Evolutionary conservation across 2,329 filamentous ascomycete species (phyloP).

Genomic region (Ophiostoma triangulosporum): DNA sequence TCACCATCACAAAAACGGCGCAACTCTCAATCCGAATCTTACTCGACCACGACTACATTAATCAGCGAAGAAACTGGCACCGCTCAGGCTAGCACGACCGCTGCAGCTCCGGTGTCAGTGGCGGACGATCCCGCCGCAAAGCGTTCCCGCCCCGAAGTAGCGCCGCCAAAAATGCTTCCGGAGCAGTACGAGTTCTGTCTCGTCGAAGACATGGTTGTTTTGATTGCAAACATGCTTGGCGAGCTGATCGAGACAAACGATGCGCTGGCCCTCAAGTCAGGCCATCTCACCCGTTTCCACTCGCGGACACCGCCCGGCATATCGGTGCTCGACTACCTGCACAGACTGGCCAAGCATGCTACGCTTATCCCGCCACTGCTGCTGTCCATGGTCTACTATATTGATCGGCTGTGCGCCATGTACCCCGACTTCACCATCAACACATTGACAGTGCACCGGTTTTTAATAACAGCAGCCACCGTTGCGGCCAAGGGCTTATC

Average conservation of each 20-base stretch:
- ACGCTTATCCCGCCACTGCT: conserved; percentile 85
- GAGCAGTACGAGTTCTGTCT: conserved; percentile 67
- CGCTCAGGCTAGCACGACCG: conserved; percentile 7
- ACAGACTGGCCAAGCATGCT: conserved; percentile 83
- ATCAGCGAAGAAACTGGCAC: conserved; percentile 6
- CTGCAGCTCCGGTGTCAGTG: conserved; percentile 15
- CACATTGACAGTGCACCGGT: conserved; percentile 90
- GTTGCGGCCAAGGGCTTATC: conserved; percentile 93
- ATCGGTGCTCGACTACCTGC: conserved; percentile 85
- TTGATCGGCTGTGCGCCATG: conserved; percentile 81
- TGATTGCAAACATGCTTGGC: conserved; percentile 91
- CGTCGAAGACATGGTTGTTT: conserved; percentile 72
- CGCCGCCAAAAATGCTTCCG: conserved; percentile 48
- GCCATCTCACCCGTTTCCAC: conserved; percentile 85
- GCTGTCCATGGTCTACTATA: conserved; percentile 98
- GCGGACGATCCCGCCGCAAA: conserved; percentile 26
- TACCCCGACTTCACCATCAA: conserved; percentile 95
- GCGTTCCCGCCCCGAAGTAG: conserved; percentile 36
- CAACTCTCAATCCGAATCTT: conserved; percentile 29
- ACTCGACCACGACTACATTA: conserved; percentile 2
- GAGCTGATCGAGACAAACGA: conserved; percentile 93
- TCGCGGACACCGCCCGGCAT: conserved; percentile 80
- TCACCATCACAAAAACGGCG: conserved; percentile 26
- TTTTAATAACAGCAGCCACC: conserved; percentile 88
- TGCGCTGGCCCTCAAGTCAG: conserved; percentile 67